Percentiles rank a stretch among this genome's conserved stretches.
Conservation (phyloP, 192 early-diverging fungal genomes). For the Backusella macrospora region DNA sequence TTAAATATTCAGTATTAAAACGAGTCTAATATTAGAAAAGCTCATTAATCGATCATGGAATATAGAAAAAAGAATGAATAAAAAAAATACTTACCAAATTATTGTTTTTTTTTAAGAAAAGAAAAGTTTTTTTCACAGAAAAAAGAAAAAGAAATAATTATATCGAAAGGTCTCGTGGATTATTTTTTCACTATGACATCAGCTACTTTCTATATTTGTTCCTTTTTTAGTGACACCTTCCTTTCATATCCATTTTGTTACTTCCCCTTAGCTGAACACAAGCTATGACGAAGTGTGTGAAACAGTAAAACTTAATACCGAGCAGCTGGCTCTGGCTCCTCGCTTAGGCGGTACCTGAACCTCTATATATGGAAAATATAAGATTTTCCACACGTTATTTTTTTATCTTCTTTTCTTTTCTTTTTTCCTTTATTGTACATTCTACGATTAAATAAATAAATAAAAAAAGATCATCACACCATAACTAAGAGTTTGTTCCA, state of each 20-base stretch:
- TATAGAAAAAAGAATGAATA: background rate
- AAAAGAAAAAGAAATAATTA: background rate
- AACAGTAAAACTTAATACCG: background rate
- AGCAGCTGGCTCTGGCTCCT: background rate
- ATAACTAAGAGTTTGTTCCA: background rate
- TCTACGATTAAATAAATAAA: background rate
- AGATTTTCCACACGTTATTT: background rate
- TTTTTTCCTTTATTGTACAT: background rate
- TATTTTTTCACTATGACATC: conserved; percentile 14
- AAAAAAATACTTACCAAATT: background rate
- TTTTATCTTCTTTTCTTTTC: background rate
- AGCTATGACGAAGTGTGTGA: conserved; percentile 4
- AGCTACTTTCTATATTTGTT: background rate
- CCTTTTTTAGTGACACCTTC: background rate
- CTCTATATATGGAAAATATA: background rate
- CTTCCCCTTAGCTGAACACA: too few relatives aligned
- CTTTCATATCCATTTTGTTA: background rate
- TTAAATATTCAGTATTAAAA: background rate
- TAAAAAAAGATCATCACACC: background rate
- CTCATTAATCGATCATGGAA: background rate
- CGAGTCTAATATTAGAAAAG: background rate
- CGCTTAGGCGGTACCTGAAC: background rate
- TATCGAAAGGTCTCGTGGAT: background rate
- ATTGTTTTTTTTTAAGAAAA: background rate
- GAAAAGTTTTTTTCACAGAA: background rate